Conservation (phyloP, 495 filamentous ascomycete species). For the Aspergillus panamensis region DNA sequence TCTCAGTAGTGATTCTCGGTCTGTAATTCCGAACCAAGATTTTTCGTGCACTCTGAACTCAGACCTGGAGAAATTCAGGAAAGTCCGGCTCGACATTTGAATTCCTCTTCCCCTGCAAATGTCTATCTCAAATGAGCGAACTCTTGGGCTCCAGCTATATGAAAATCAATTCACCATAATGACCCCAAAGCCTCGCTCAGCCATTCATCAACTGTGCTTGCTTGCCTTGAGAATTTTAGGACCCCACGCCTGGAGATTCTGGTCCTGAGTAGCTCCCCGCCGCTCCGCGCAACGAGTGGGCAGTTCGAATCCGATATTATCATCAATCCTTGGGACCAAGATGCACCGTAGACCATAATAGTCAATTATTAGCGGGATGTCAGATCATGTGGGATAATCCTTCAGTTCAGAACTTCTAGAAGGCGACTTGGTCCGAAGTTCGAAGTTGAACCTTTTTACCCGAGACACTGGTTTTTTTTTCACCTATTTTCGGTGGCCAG, state of each 20-base stretch:
- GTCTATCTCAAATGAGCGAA: no score
- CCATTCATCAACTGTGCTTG: not conserved
- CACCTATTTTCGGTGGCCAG: no score
- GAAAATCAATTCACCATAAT: not conserved
- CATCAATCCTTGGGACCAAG: not conserved
- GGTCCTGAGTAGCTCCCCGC: not conserved
- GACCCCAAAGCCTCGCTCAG: not conserved
- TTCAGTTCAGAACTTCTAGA: not conserved
- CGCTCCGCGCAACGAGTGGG: not conserved
- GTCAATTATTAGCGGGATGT: not conserved
- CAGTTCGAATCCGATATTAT: not conserved
- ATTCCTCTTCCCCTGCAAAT: not conserved
- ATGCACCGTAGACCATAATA: not conserved
- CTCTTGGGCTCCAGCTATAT: no score
- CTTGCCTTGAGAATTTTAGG: not conserved
- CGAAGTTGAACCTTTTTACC: no score
- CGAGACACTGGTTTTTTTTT: no score
- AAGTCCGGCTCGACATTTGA: not conserved
- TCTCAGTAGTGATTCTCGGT: not conserved
- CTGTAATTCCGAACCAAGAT: not conserved
- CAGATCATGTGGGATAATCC: constrained; percentile 2
- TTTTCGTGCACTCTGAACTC: no score
- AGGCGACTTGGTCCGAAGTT: not conserved
- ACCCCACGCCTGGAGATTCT: not conserved
- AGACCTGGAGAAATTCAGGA: no score